Base-by-base conservation (phyloP, 2,329 filamentous ascomycete genomes). In the Bipolaris cookei region DNA sequence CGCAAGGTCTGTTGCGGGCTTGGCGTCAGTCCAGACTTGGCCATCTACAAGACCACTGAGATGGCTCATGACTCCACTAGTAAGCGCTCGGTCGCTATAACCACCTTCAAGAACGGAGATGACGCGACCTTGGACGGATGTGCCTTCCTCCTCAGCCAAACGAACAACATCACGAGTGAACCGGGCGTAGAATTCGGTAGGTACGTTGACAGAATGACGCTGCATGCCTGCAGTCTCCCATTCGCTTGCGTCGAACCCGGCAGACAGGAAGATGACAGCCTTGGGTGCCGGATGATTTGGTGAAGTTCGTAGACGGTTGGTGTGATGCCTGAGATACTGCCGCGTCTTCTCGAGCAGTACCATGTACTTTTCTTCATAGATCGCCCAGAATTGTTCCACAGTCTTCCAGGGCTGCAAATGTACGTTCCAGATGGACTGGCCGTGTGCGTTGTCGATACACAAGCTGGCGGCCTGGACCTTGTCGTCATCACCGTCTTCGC, bases 241-340 rank as follows among this genome's bases (percentile, higher is more conserved):
- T 73, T 99, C 92, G 71, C 93, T 97, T 3, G 95, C 95, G 77
- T 99, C 95, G 64, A 99, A 99, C 0, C 95, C 96, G 2, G 95
- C 93, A 43, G 94, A 98, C 47, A 99, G 80, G 78, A 99, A 99
- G 43, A 99, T 92, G 32, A 91, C 94, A 1, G 90, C 91, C 69
- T 89, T 94, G 3, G 92, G 90, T 21, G 80, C 80, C 32, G 87
- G 83, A 37, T 86, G 84, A 48, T 82, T 83, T 8, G 83, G 78
- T 0, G 83, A 79, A 16, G 81, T 79, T 8, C 80, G 82, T 28
- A 95, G 78, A 28, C 86, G 85, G 41, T 87, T 82, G 0, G 91
- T 88, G 66, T 97, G 91, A 13, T 81, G 80, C 51, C 83, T 85
- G n/a, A 98, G 81, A 67, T 92, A 98, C 2, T 79, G 81, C 5